Percentiles rank a stretch among this genome's conserved stretches.
Conservation (phyloP, 2,329 filamentous ascomycete genomes). For the Fusarium multiceps region DNA sequence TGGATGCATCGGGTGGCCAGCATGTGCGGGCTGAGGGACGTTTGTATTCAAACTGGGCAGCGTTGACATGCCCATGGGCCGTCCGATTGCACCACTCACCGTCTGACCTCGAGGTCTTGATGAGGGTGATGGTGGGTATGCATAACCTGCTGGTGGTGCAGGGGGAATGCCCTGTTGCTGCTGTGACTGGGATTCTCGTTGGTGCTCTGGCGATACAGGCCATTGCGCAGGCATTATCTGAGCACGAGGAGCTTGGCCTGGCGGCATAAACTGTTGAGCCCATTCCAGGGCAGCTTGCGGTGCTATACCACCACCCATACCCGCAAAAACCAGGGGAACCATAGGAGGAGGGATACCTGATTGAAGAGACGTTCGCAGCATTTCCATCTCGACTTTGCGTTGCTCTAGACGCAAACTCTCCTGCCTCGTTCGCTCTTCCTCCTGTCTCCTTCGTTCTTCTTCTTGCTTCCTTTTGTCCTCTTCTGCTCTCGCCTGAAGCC, state of each 20-base stretch:
- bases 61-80: constrained; percentile 52
- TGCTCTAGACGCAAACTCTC: constrained; percentile 77
- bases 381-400: constrained; percentile 77
- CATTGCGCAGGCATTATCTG: constrained; percentile 64
- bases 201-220: constrained; percentile 64
- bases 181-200: constrained; percentile 63
- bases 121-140: constrained; percentile 61
- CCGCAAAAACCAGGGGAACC: constrained; percentile 79
- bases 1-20: constrained; percentile 51
- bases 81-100: constrained; percentile 55
- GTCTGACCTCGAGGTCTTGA: constrained; percentile 63
- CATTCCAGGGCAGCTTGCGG: constrained; percentile 72
- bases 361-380: constrained; percentile 74
- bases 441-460: constrained; percentile 75
- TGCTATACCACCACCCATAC: constrained; percentile 70
- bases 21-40: constrained; percentile 52
- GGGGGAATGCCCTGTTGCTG: constrained; percentile 55
- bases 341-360: constrained; percentile 79
- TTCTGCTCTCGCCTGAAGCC: constrained; percentile 77
- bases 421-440: constrained; percentile 75
- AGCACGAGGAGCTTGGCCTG: constrained; percentile 57
- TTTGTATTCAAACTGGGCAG: constrained; percentile 60
- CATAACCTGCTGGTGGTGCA: constrained; percentile 55
- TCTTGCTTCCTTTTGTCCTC: constrained; percentile 80
- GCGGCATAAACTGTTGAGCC: constrained; percentile 73